Percentiles rank a stretch among this genome's conserved stretches.
Evolutionary conservation across 768 basidiomycete species (phyloP).

Genomic region (Auricularia auricula-judae): DNA sequence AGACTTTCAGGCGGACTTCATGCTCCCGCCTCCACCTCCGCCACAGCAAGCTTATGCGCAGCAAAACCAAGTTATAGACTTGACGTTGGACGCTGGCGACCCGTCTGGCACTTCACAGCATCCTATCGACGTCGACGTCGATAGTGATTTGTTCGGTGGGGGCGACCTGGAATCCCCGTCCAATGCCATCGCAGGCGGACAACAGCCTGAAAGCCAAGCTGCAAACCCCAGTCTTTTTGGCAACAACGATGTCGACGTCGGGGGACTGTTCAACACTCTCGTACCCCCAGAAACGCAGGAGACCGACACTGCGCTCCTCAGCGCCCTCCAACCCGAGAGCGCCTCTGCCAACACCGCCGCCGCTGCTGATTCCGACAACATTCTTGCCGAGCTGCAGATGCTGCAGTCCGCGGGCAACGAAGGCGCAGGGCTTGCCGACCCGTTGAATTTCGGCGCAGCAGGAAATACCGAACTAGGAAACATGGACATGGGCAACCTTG

Average conservation of each 20-base stretch:
- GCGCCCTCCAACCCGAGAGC: neutral
- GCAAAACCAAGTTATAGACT: slow-evolving; percentile 6
- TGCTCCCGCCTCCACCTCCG: neutral
- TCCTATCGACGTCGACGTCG: slow-evolving; percentile 47
- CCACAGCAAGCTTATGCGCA: neutral
- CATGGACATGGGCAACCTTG: neutral
- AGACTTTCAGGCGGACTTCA: neutral
- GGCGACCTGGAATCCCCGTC: slow-evolving; percentile 46
- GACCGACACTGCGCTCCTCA: neutral
- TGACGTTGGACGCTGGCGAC: slow-evolving; percentile 18
- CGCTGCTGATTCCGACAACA: neutral
- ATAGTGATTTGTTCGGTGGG: slow-evolving; percentile 30
- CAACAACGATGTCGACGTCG: neutral
- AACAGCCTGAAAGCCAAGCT: slow-evolving; percentile 42
- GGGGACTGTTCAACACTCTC: neutral
- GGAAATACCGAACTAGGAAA: neutral
- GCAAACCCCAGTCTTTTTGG: too few relatives aligned
- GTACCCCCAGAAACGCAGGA: neutral
- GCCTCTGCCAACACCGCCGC: neutral
- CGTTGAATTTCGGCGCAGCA: neutral
- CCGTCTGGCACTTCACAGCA: slow-evolving; percentile 25
- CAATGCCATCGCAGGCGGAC: slow-evolving; percentile 72
- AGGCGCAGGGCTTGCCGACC: neutral
- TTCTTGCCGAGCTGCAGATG: neutral
- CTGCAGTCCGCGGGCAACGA: neutral